Percentiles rank a stretch among this genome's conserved stretches.
phyloP scores from a whole-genome alignment of 2,329 filamentous ascomycete species.

The Botrytis tulipae region DNA sequence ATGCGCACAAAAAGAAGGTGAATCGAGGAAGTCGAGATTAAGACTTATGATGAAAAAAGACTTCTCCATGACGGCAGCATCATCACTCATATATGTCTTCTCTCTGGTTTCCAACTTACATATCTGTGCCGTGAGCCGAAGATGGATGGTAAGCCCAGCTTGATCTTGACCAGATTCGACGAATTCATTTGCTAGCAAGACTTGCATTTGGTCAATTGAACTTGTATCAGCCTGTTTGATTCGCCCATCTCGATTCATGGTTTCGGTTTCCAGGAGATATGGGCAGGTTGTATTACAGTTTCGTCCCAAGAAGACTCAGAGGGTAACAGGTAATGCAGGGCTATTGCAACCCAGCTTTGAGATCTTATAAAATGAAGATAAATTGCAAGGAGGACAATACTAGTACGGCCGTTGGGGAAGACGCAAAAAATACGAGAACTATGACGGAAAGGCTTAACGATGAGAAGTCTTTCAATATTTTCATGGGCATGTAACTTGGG shows the following conservation, averaged over 20 bases:
- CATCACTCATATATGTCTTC: conserved; percentile 15
- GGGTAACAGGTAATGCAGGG: neutral
- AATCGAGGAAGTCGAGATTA: neutral
- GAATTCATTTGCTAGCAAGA: neutral
- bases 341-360: neutral
- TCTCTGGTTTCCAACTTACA: neutral
- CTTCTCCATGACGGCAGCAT: neutral
- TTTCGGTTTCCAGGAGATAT: conserved; percentile 12
- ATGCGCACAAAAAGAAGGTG: conserved; percentile 10
- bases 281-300: neutral
- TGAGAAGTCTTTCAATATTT: neutral
- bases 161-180: neutral
- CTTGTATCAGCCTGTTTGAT: conserved; percentile 1
- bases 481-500: neutral
- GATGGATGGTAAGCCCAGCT: neutral
- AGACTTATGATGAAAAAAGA: neutral
- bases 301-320: neutral
- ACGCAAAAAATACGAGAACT: neutral
- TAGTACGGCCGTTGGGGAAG: neutral
- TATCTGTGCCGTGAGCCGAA: conserved; percentile 8
- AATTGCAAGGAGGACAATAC: neutral
- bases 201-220: neutral
- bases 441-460: neutral
- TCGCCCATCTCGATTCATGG: conserved; percentile 3
- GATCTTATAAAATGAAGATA: neutral